Conservation (phyloP, 768 basidiomycete species). For the Floccularia luteovirens region DNA sequence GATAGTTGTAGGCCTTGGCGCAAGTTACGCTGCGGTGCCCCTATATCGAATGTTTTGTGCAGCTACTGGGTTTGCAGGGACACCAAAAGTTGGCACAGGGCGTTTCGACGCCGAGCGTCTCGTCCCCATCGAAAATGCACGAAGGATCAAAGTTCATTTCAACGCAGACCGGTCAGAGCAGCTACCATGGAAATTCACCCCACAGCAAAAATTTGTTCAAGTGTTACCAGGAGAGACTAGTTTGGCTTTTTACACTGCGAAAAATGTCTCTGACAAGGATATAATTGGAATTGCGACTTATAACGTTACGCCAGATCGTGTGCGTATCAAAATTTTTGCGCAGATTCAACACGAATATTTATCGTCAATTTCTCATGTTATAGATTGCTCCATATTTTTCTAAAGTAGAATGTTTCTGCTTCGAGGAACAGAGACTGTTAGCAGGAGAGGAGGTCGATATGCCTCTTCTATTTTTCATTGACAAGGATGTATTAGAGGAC, state of each 20-base stretch:
- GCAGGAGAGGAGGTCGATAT: constrained; percentile 97
- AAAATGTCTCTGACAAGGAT: constrained; percentile 76
- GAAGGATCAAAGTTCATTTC: constrained; percentile 90
- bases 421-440: constrained; percentile 93
- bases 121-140: constrained; percentile 58
- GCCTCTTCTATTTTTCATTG: constrained; percentile 97
- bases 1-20: constrained; percentile 75
- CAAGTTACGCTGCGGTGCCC: constrained; percentile 96
- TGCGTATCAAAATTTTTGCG: constrained; percentile 26
- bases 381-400: constrained; percentile 98
- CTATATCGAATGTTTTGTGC: constrained; percentile 98
- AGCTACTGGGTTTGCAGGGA: constrained; percentile 94
- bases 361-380: not conserved
- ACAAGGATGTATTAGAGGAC: constrained; percentile 94
- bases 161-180: constrained; percentile 88
- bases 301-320: constrained; percentile 97
- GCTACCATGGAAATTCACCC: constrained; percentile 89
- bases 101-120: constrained; percentile 82
- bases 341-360: not conserved
- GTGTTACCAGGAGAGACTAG: constrained; percentile 95
- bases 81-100: constrained; percentile 83
- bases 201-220: constrained; percentile 83
- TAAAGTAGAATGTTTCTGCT: constrained; percentile 99
- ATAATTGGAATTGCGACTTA: constrained; percentile 99
- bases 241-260: constrained; percentile 93